phyloP scores from a whole-genome alignment of 192 early-diverging fungal genomes.

The Piromyces sp. region DNA sequence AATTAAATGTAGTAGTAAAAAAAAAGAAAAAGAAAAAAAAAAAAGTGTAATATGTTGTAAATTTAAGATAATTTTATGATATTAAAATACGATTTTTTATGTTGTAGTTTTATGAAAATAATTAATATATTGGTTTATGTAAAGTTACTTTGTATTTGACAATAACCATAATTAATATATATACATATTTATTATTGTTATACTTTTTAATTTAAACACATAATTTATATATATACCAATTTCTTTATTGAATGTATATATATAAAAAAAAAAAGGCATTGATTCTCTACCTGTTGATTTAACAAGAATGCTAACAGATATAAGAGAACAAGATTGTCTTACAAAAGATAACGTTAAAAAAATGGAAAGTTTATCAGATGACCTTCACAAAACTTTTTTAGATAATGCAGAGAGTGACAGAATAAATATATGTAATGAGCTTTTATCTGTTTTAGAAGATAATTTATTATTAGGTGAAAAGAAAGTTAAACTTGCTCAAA shows the following conservation, averaged over 20 bases:
- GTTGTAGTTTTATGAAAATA: too few relatives aligned
- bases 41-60: too few relatives aligned
- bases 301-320: not conserved
- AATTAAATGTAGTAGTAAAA: not conserved
- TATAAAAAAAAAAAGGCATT: not conserved
- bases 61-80: too few relatives aligned
- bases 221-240: too few relatives aligned
- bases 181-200: too few relatives aligned
- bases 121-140: too few relatives aligned
- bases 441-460: conserved; percentile 35
- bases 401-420: conserved; percentile 29
- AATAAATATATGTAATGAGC: not conserved
- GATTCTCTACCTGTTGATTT: not conserved
- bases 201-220: too few relatives aligned
- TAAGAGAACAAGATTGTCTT: not conserved
- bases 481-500: conserved; percentile 78
- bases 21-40: too few relatives aligned
- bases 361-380: conserved; percentile 24
- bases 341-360: not conserved
- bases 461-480: conserved; percentile 77
- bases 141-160: too few relatives aligned
- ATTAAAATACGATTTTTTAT: too few relatives aligned
- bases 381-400: conserved; percentile 26
- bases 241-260: too few relatives aligned
- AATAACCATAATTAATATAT: too few relatives aligned